Evolutionary conservation across 129 eudicot species (phyloP).

Genomic region (Escallonia herrerae): DNA sequence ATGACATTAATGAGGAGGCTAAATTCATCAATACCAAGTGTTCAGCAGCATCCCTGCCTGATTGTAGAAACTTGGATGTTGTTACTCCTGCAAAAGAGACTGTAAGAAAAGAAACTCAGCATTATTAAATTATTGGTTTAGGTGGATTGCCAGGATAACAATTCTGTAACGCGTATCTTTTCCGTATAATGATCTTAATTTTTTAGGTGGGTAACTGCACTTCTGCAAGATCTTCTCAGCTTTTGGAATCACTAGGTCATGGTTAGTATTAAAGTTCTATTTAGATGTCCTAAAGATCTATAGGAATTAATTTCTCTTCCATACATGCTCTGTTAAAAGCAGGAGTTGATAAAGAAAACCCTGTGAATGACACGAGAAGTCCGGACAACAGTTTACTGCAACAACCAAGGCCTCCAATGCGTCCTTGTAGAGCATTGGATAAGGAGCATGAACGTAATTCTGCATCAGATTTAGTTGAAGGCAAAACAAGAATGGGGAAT

Average conservation of each 20-base stretch:
- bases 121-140: neutral
- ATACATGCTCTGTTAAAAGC: neutral
- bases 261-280: slow-evolving; percentile 33
- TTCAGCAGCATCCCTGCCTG: slow-evolving; percentile 2
- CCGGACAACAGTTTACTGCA: slow-evolving; percentile 13
- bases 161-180: slow-evolving; percentile 3
- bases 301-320: neutral
- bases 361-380: slow-evolving; percentile 18
- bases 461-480: slow-evolving; percentile 11
- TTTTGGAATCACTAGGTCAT: slow-evolving; percentile 16
- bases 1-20: slow-evolving; percentile 18
- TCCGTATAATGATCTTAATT: slow-evolving; percentile 7
- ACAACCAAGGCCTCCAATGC: slow-evolving; percentile 31
- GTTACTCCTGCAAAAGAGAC: neutral
- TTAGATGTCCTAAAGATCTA: neutral
- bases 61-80: neutral
- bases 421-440: slow-evolving; percentile 48
- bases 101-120: slow-evolving; percentile 8
- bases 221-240: slow-evolving; percentile 17
- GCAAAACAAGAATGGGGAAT: slow-evolving; percentile 9
- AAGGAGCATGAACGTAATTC: slow-evolving; percentile 25
- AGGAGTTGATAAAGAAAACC: slow-evolving; percentile 10
- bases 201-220: slow-evolving; percentile 30
- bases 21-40: slow-evolving; percentile 5
- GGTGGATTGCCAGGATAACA: neutral